A percentile compares a stretch with the other conserved stretches of the same genome.
Conservation (phyloP, 2,329 filamentous ascomycete species). For the Diaporthe australafricana region DNA sequence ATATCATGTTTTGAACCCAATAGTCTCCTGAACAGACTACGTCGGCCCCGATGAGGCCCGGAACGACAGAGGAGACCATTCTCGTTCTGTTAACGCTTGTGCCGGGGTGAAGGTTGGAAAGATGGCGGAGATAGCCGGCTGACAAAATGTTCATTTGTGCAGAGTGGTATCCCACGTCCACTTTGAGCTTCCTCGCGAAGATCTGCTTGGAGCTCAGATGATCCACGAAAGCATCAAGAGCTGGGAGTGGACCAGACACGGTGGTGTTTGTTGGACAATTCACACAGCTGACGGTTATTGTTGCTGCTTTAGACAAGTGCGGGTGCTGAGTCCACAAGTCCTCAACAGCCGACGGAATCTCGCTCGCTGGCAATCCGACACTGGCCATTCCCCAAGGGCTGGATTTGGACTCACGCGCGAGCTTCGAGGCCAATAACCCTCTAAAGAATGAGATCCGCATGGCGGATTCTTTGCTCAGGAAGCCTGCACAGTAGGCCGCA, state of each 20-base stretch:
- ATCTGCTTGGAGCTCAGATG: slow-evolving; percentile 42
- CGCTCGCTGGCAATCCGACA: background rate
- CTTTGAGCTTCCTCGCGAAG: slow-evolving; percentile 60
- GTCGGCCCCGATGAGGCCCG: slow-evolving; percentile 50
- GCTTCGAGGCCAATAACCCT: background rate
- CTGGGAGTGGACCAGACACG: background rate
- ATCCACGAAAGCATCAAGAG: background rate
- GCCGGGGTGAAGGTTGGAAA: background rate
- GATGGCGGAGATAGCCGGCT: background rate
- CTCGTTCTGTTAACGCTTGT: background rate
- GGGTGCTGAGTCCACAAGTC: background rate
- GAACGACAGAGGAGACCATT: background rate
- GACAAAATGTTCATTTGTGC: slow-evolving; percentile 57
- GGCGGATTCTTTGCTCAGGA: slow-evolving; percentile 43
- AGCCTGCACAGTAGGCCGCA: slow-evolving; percentile 48
- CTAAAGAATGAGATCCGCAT: background rate
- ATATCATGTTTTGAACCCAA: slow-evolving; percentile 58
- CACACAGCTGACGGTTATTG: background rate
- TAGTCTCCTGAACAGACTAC: slow-evolving; percentile 57
- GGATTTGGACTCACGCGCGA: background rate
- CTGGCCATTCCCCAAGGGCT: background rate
- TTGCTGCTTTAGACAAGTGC: background rate
- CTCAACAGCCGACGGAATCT: background rate
- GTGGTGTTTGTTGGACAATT: slow-evolving; percentile 2
- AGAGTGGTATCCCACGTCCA: slow-evolving; percentile 66